Base-by-base conservation (phyloP, 2,329 filamentous ascomycete genomes). In the Fusarium subglutinans region DNA sequence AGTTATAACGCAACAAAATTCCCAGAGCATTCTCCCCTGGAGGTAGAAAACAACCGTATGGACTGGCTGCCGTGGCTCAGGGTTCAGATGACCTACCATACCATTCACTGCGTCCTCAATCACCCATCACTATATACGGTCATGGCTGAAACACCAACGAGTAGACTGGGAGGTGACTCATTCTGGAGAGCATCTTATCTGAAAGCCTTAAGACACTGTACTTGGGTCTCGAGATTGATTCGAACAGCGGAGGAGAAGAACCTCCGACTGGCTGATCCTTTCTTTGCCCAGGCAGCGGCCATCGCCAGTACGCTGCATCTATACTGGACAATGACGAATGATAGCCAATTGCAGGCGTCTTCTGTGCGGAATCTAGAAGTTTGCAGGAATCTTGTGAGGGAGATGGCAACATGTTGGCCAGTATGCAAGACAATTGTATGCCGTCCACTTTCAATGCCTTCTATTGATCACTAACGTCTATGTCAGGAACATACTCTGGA, bases 161-260 rank as follows among this genome's bases (percentile, higher is more conserved):
- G 45, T 7, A 73, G 24, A 24, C 28, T 70, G 2, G 72, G 72
- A 1, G 60, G 58, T 1, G 69, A 60, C 7, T 64, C 72, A 0
- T 75, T 75, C 2, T 75, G 72, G 72, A 57, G 69, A 47, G 48
- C 65, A 3, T 75, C 72, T 0, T 73, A 65, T 1, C 61, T 73
- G 3, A 75, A 63, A 1, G 72, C 72, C 0, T 54, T 75, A 8
- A 44, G 69, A 1, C 72, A 75, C 3, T 70, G 69, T 6, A 75
- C 72, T 1, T 75, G 72, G 72, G 62, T 75, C 9, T 73, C 69
- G 1, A 54, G 72, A 17, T 4, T 73, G 12, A 75, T 75, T 10
- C 51, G 62, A 22, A 59, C 47, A 12, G 58, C 66, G 1, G 38
- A 43, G 1, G 69, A 73, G 20, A 75, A 75, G 10, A 56, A 60